Evolutionary conservation across 2,329 filamentous ascomycete genomes (phyloP).

Genomic region (Calonectria henricotiae): DNA sequence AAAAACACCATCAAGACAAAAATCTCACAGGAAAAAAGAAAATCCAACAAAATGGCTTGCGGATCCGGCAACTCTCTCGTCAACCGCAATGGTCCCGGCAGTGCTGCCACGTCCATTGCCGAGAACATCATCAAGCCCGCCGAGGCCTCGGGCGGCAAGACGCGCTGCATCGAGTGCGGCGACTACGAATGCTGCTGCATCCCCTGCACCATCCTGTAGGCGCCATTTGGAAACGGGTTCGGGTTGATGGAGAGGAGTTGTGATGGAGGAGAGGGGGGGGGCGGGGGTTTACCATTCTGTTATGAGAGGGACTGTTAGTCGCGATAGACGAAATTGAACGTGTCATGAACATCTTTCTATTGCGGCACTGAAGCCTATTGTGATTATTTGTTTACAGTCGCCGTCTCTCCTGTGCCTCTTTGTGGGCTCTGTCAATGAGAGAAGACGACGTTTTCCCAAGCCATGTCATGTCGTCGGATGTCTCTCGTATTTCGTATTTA

Average conservation of each 20-base stretch:
- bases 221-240: conserved; percentile 29
- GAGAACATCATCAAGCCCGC: conserved; percentile 69
- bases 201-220: conserved; percentile 68
- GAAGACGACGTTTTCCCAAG: neutral
- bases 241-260: neutral
- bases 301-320: neutral
- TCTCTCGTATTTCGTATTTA: conserved; percentile 20
- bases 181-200: conserved; percentile 70
- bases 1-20: conserved; percentile 3
- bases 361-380: neutral
- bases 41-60: conserved; percentile 50
- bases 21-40: neutral
- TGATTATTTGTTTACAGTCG: neutral
- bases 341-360: neutral
- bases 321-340: conserved; percentile 10
- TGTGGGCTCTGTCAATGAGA: neutral
- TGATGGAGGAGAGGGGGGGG: too few species aligned
- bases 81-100: conserved; percentile 65
- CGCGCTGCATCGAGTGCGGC: conserved; percentile 52
- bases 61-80: conserved; percentile 42
- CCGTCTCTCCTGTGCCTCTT: neutral
- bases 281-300: neutral
- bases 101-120: conserved; percentile 66
- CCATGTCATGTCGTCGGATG: neutral
- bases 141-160: conserved; percentile 60